Conservation (phyloP, 805 yeast genomes). For the Yarrowia sp. region DNA sequence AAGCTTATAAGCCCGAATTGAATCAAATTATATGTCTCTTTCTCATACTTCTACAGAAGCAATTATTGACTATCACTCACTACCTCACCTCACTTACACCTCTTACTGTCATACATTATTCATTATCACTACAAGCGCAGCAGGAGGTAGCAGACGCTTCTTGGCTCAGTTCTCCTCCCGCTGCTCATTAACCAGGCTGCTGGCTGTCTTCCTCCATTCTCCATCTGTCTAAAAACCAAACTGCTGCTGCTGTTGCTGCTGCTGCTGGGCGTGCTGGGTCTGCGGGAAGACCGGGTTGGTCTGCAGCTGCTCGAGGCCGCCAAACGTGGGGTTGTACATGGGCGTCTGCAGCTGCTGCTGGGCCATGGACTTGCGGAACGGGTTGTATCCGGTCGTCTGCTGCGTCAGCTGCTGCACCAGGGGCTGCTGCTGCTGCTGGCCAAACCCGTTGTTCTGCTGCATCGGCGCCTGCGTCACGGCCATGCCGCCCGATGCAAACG, state of each 20-base stretch:
- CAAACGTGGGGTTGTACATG: constrained; percentile 59
- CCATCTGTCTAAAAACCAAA: constrained; percentile 7
- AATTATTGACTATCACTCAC: no score
- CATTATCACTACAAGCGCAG: no score
- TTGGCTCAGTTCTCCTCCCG: not conserved
- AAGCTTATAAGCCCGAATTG: no score
- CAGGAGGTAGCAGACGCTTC: no score
- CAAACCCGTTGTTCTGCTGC: constrained; percentile 39
- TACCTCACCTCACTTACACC: no score
- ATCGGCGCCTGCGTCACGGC: constrained; percentile 21
- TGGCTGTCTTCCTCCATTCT: not conserved
- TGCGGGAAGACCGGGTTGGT: constrained; percentile 75
- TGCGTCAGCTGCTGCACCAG: constrained; percentile 46
- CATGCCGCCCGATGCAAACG: constrained; percentile 49
- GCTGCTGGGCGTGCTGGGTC: constrained; percentile 49
- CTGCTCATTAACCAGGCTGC: not conserved
- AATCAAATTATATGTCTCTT: no score
- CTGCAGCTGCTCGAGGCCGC: constrained; percentile 71
- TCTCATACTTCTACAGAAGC: no score
- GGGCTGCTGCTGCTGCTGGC: constrained; percentile 36
- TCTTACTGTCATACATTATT: no score
- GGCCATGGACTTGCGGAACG: constrained; percentile 55
- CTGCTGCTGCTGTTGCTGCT: constrained; percentile 21
- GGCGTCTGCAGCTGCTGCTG: constrained; percentile 47
- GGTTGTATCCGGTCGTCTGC: constrained; percentile 64